These are phyloP conservation scores for Dendrothele bispora DNA, from an alignment of 768 basidiomycete species.

Conservation along the genomic window DNA sequence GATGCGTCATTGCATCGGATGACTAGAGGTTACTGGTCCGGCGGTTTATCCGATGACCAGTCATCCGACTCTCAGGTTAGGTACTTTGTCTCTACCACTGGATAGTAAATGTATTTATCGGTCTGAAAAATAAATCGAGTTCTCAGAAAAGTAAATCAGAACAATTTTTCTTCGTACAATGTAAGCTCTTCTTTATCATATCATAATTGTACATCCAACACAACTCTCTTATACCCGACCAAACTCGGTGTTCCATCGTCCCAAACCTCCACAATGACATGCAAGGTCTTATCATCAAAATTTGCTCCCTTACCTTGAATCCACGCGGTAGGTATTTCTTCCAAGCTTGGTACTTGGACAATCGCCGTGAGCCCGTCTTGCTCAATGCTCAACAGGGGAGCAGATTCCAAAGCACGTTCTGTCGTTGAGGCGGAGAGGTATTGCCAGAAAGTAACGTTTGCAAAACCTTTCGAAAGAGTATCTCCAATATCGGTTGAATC, in stretches of 20 bases:
- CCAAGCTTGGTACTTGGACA: neutral
- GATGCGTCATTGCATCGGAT: too few species aligned
- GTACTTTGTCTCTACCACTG: too few species aligned
- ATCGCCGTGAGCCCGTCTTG: neutral
- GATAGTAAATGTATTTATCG: too few species aligned
- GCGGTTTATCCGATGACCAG: too few species aligned
- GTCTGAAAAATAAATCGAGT: too few species aligned
- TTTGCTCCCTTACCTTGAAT: conserved; percentile 1
- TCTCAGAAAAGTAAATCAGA: too few species aligned
- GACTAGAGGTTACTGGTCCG: too few species aligned
- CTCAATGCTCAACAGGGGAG: neutral
- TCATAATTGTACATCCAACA: conserved; percentile 7
- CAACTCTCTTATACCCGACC: conserved; percentile 10
- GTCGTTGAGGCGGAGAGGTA: conserved; percentile 5
- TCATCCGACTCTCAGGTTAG: too few species aligned
- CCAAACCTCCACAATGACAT: conserved; percentile 12
- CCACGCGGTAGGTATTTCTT: neutral
- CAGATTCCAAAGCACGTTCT: neutral
- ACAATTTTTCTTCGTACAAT: too few species aligned
- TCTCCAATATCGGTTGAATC: neutral
- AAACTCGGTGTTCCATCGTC: conserved; percentile 9
- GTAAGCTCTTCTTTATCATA: too few species aligned
- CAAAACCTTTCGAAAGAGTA: neutral
- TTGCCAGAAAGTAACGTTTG: conserved; percentile 9
- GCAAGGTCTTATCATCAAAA: conserved; percentile 9